Evolutionary conservation across 2,329 filamentous ascomycete genomes (phyloP), one percentile per base, ranked within the genome.

Genomic region (Keithomyces neogunnii): DNA sequence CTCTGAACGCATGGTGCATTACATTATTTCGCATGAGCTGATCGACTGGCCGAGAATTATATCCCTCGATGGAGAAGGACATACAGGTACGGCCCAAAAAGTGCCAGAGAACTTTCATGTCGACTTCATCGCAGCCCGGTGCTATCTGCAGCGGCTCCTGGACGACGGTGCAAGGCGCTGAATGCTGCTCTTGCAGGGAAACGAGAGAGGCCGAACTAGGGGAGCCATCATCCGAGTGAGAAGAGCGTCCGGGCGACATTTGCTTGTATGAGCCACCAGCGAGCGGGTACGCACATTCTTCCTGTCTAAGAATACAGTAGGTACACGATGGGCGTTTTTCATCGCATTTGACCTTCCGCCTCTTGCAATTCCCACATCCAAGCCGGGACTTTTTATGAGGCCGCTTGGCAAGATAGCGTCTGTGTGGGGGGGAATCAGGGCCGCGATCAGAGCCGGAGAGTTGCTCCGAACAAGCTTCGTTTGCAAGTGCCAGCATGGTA

Each of bases 81-180:
- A 63, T 53, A 55, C 66, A 75, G 7, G 74, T 76, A 33, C 70
- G 61, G 7, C 66, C 67, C 10, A 73, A 75, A 58, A 78, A 81
- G 58, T 78, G 77, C 76, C 77, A 81, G 5, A 81, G 59, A 40
- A 81, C 69, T 55, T 71, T 73, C 74, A 81, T 76, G 53, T 81
- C 76, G 30, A 65, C 56, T 33, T 68, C 64, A 40, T 70, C 63
- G 48, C 40, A 51, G 13, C 40, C 48, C 19, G 51, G 32, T 13
- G 50, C 28, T 9, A 45, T 33, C 11, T 43, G 44, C 4, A 50
- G 39, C 19, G 51, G 51, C 31, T 50, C 51, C 44, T 64, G 59
- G 26, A 55, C 46, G 36, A 60, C 50, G 36, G 63, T 49, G 35
- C 56, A 31, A 47, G 51, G 51, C 40, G 13, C 30, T 3, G 19